Conservation (phyloP, 208 protist genomes). For the Blastocrithidia nonstop region DNA sequence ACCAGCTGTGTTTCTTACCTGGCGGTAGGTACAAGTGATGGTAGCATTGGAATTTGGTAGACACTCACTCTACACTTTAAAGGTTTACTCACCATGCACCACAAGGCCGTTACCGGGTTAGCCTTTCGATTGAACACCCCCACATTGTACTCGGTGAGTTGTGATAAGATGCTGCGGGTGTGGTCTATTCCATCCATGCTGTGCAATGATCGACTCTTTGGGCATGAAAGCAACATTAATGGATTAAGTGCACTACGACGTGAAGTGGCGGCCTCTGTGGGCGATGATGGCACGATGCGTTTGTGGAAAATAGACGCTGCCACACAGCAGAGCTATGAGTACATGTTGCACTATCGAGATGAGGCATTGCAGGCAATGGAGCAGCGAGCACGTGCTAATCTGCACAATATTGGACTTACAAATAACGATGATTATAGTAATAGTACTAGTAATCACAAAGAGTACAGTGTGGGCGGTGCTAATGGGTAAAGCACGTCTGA, state of each 20-base stretch:
- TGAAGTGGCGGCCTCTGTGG: conserved; percentile 63
- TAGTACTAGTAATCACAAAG: conserved; percentile 6
- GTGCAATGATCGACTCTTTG: conserved; percentile 74
- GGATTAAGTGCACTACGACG: conserved; percentile 39
- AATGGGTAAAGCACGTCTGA: too few species aligned
- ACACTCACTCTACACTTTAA: conserved; percentile 38
- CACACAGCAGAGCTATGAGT: conserved; percentile 61
- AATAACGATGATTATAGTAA: not conserved
- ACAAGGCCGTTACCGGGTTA: conserved; percentile 68
- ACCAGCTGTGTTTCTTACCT: conserved; percentile 64
- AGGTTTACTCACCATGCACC: conserved; percentile 75
- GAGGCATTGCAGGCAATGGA: not conserved
- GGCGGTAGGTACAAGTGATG: conserved; percentile 58
- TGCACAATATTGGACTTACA: not conserved
- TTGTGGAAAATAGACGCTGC: conserved; percentile 81
- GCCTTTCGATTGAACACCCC: conserved; percentile 48
- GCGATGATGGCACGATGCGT: conserved; percentile 77
- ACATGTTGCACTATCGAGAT: conserved; percentile 6
- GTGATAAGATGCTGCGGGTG: conserved; percentile 74
- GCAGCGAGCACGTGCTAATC: not conserved
- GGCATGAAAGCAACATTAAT: conserved; percentile 53
- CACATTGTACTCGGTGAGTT: conserved; percentile 53
- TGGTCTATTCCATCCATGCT: conserved; percentile 80
- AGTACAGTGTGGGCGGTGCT: too few species aligned
- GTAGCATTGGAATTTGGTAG: conserved; percentile 72